Evolutionary conservation across 495 filamentous ascomycete genomes (phyloP).

Genomic region (Corynascus novoguineensis): DNA sequence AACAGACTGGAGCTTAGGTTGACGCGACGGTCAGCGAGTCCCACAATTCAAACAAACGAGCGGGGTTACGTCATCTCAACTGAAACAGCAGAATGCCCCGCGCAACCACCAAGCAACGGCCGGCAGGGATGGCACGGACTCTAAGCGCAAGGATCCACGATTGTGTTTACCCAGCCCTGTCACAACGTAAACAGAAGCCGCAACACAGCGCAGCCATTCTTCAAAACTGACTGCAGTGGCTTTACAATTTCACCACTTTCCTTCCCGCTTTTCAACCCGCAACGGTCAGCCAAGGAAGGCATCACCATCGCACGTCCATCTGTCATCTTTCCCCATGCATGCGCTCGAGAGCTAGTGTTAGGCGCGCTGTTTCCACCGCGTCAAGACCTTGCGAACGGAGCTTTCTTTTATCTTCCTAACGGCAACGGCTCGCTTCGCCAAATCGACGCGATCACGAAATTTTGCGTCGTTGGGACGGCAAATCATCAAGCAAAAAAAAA

Average conservation of each 20-base stretch:
- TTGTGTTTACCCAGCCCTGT: conserved; percentile 20
- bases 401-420: neutral
- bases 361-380: conserved; percentile 23
- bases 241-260: conserved; percentile 3
- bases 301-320: conserved; percentile 8
- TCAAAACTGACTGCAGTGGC: neutral
- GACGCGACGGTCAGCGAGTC: conserved; percentile 15
- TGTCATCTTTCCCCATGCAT: conserved; percentile 17
- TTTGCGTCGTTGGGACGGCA: neutral
- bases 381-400: conserved; percentile 5
- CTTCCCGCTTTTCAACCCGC: neutral
- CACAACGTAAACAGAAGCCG: conserved; percentile 27
- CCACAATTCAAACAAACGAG: conserved; percentile 1
- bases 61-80: conserved; percentile 16
- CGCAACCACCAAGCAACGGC: conserved; percentile 17
- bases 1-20: neutral
- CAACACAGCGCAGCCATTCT: neutral
- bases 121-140: conserved; percentile 20
- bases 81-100: conserved; percentile 8
- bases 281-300: conserved; percentile 13
- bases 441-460: neutral
- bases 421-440: neutral
- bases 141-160: neutral
- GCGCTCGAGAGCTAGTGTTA: conserved; percentile 14
- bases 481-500: neutral